Conservation (phyloP, 305 asterid genomes). For the Caryopteris hybrid region DNA sequence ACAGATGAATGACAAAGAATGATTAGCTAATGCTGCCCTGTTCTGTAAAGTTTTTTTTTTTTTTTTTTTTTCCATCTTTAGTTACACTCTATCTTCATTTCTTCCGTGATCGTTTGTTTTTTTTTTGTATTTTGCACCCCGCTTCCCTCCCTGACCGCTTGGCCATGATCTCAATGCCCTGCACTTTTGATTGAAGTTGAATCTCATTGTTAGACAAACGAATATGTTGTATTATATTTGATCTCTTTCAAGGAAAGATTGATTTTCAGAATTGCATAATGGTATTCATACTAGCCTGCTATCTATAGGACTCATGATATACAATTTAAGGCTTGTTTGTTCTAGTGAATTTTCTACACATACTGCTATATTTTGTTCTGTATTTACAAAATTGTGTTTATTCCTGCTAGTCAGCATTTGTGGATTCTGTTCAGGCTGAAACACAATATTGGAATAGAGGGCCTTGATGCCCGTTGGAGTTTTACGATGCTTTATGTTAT, state of each 20-base stretch:
- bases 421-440: no score
- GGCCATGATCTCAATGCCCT: neutral
- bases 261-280: slow-evolving; percentile 13
- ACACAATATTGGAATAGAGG: neutral
- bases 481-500: neutral
- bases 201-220: slow-evolving; percentile 16
- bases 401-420: no score
- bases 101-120: slow-evolving; percentile 4
- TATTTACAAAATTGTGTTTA: no score
- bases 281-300: neutral
- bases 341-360: neutral
- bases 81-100: neutral
- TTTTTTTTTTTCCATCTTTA: neutral
- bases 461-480: neutral
- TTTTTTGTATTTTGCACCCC: neutral
- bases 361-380: neutral
- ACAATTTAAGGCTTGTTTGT: slow-evolving; percentile 9
- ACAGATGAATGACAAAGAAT: slow-evolving; percentile 41
- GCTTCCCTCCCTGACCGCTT: neutral
- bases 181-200: slow-evolving; percentile 20
- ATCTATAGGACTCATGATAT: no score
- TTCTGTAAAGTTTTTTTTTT: slow-evolving; percentile 34
- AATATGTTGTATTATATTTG: slow-evolving; percentile 14
- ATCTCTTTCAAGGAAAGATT: slow-evolving; percentile 30
- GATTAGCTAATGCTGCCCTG: slow-evolving; percentile 22